Conservation (phyloP, 257 asterid species). For the Primulina tabacum region DNA sequence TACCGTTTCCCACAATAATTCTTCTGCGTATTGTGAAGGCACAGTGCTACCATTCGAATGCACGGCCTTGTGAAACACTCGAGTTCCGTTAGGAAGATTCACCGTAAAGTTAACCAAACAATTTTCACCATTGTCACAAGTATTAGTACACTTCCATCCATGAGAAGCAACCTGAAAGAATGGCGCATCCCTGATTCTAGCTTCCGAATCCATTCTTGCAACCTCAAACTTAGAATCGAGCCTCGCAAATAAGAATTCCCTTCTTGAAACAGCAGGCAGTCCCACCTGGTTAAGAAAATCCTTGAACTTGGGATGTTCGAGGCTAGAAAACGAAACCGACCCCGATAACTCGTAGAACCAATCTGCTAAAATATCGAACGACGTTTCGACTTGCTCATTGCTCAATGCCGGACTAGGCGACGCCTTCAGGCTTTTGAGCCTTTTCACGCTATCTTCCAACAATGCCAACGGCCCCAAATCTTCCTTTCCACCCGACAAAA, state of each 20-base stretch:
- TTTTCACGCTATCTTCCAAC: slow-evolving; percentile 80
- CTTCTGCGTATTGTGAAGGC: slow-evolving; percentile 72
- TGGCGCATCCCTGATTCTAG: slow-evolving; percentile 62
- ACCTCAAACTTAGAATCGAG: slow-evolving; percentile 69
- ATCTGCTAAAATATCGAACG: slow-evolving; percentile 58
- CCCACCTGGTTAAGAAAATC: slow-evolving; percentile 76
- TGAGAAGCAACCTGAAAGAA: slow-evolving; percentile 70
- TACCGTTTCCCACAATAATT: slow-evolving; percentile 56
- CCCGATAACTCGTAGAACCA: slow-evolving; percentile 82
- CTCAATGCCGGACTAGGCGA: slow-evolving; percentile 53
- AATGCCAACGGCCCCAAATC: slow-evolving; percentile 78
- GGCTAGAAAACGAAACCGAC: slow-evolving; percentile 53
- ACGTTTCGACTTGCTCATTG: slow-evolving; percentile 57
- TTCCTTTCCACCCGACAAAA: slow-evolving; percentile 76
- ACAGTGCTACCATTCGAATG: slow-evolving; percentile 39
- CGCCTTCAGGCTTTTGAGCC: slow-evolving; percentile 60
- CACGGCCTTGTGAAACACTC: slow-evolving; percentile 60
- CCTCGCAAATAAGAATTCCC: slow-evolving; percentile 49
- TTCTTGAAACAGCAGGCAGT: slow-evolving; percentile 49
- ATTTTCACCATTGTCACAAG: slow-evolving; percentile 37
- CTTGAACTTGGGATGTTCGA: slow-evolving; percentile 79
- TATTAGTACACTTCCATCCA: slow-evolving; percentile 59
- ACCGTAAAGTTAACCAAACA: slow-evolving; percentile 49
- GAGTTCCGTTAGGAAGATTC: slow-evolving; percentile 80
- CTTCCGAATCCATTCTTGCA: slow-evolving; percentile 56